Conservation (phyloP, 331 rosid species). For the Acacia concinna region DNA sequence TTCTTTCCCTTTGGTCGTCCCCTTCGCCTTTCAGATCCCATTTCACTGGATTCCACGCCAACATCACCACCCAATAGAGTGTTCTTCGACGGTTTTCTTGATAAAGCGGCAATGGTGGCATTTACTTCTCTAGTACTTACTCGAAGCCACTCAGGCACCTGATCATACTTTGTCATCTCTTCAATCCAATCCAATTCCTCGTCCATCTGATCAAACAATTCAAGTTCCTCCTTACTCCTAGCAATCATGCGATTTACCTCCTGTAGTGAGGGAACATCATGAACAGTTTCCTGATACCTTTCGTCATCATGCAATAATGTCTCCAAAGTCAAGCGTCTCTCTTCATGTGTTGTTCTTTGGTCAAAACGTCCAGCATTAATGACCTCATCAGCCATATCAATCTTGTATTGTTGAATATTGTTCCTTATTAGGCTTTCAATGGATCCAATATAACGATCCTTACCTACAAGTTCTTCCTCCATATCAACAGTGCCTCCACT, state of each 20-base stretch:
- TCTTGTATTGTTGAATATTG: conserved; percentile 96
- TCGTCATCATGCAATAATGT: conserved; percentile 95
- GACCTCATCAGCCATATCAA: conserved; percentile 99
- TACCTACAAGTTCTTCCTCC: conserved; percentile 96
- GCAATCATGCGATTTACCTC: conserved; percentile 99
- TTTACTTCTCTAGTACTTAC: conserved; percentile 79
- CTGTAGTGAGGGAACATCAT: conserved; percentile 91
- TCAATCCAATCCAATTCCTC: conserved; percentile 92
- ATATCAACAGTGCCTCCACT: conserved; percentile 79
- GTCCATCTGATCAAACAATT: conserved; percentile 93
- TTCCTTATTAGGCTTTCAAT: conserved; percentile 94
- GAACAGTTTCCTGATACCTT: conserved; percentile 90
- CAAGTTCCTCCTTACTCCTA: conserved; percentile 85
- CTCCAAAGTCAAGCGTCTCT: conserved; percentile 92
- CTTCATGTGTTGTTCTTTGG: conserved; percentile 98
- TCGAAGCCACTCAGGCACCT: conserved; percentile 94
- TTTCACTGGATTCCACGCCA: conserved; percentile 60
- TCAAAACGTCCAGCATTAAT: conserved; percentile 99
- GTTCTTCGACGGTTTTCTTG: conserved; percentile 75
- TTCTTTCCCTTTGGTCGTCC: conserved; percentile 90
- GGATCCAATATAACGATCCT: conserved; percentile 93
- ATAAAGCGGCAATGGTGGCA: conserved; percentile 66
- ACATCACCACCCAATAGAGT: conserved; percentile 50
- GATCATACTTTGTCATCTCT: conserved; percentile 79
- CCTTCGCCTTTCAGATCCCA: conserved; percentile 83